Base-by-base conservation (phyloP, 2,329 filamentous ascomycete genomes). In the Aureobasidium sp. region DNA sequence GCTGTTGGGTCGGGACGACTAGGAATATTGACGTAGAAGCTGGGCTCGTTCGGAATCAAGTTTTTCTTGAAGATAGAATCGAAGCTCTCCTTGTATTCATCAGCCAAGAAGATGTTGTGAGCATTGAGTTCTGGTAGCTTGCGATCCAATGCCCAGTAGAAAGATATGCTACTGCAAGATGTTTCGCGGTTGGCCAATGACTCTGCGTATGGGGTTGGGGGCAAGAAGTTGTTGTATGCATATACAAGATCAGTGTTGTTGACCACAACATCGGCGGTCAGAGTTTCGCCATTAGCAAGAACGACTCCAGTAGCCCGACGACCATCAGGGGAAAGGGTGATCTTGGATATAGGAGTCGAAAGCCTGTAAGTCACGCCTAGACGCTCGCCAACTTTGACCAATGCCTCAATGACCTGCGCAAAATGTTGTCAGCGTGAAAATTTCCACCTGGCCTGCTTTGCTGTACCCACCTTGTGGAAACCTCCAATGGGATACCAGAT, bases 101-200 rank as follows among this genome's bases (percentile, higher is more conserved):
- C 84, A 2, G 88, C 87, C 7, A 91, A 81, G 76, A 92, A 92
- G 68, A 91, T 89, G 71, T 91, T 92, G 75, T 92, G 88, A 0
- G 85, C 83, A 20, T 81, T 77, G 2, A 92, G 80, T 71, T 88
- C 81, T 0, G 84, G 82, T 1, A 90, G 75, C 57, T 80, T 78
- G 56, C 78, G 76, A 63, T 83, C 78, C 24, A 90, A 78, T 2
- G 83, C 82, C 87, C 87, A 92, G 78, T 90, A 91, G 74, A 91
- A 91, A 5, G 86, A 89, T 66, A 91, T 88, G 63, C 85, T 87
- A 65, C 84, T 88, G 74, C 87, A 90, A 0, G 86, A 89, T 1
- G 84, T 81, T 13, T 81, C 76, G 5, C 82, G 76, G 63, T 80
- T 78, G 61, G 72, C 70, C 36, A 83, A 74, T 3, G 74, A 75